Conservation (phyloP, 495 filamentous ascomycete species). For the Podospora australis region DNA sequence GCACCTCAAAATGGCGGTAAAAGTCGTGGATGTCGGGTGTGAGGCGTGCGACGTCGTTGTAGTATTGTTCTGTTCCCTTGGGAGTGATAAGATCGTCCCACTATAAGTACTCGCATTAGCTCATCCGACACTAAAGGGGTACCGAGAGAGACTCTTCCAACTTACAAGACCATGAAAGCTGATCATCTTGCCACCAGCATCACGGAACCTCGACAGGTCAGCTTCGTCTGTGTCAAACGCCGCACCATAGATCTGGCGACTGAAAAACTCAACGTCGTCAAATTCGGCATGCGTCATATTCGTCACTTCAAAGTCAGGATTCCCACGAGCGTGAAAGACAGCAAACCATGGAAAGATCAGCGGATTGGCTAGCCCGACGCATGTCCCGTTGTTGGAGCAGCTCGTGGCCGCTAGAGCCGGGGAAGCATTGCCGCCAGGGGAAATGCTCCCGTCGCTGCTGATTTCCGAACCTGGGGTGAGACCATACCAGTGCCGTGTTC, state of each 20-base stretch:
- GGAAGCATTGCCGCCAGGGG: too few relatives aligned
- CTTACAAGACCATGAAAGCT: slow-evolving; percentile 44
- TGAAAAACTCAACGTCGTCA: slow-evolving; percentile 21
- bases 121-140: background rate
- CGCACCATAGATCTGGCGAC: slow-evolving; percentile 23
- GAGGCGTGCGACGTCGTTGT: slow-evolving; percentile 13
- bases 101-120: slow-evolving; percentile 3
- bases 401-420: slow-evolving; percentile 20
- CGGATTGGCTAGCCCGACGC: slow-evolving; percentile 9
- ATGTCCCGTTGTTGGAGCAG: slow-evolving; percentile 12
- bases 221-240: slow-evolving; percentile 33
- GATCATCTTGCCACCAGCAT: slow-evolving; percentile 39
- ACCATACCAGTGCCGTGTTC: slow-evolving; percentile 21
- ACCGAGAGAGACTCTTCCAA: too few relatives aligned
- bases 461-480: slow-evolving; percentile 15
- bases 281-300: slow-evolving; percentile 18
- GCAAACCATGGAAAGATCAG: slow-evolving; percentile 10
- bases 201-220: slow-evolving; percentile 34
- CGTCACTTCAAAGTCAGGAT: slow-evolving; percentile 12
- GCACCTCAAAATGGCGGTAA: slow-evolving; percentile 27
- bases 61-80: slow-evolving; percentile 20
- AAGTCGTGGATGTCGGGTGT: slow-evolving; percentile 18
- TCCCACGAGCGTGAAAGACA: slow-evolving; percentile 18
- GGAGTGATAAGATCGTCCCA: slow-evolving; percentile 18
- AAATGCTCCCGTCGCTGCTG: too few relatives aligned